Base-by-base conservation (phyloP, 1,284 basidiomycete species). In the Phellopilus nigrolimitatus region DNA sequence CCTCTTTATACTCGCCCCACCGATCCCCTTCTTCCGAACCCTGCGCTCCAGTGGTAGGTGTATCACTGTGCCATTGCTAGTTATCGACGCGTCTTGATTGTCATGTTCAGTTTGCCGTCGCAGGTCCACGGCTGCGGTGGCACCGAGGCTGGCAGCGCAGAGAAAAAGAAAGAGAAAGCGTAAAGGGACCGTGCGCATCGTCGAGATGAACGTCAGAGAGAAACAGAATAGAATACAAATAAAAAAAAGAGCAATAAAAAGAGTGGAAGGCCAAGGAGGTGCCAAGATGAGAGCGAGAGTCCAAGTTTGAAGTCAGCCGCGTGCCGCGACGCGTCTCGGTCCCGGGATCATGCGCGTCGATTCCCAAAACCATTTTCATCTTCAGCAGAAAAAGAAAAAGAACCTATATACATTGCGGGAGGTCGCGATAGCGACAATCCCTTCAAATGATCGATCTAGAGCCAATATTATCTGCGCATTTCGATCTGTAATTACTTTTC, bases 141-240 rank as follows among this genome's bases (percentile, higher is more conserved):
- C 46, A 48, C 13, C 33, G 46, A 13, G 4, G 15, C 25, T 19
- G 37, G 9, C 15, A 28, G 12, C 15, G 6, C 13, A 27, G 5
- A 24, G 9, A 48, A 30, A 15, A 38, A 38, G n/a, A 17, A 21
- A 15, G 13, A 48, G 37, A 22, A 25, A 28, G n/a, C 31, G n/a
- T 25, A 39, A 9, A 15, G 24, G 3, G 4, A 25, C 21, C 46
- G 36, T 39, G 27, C 42, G 41, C 42, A 64, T 41, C 22, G 21
- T 49, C 17, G 43, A 19, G 24, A 43, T 17, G 39, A 28, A 24
- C 13, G 10, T 21, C 17, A 33, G n/a, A 30, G 8, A 41, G 13
- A 15, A 38, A 36, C 15, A 21, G 19, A 12, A 27, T 25, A 17
- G n/a, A 22, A 36, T 37, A 47, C 13, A 22, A 28, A 24, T 47